phyloP scores from a whole-genome alignment of 2,329 filamentous ascomycete species.

The Penicillium occitanis region DNA sequence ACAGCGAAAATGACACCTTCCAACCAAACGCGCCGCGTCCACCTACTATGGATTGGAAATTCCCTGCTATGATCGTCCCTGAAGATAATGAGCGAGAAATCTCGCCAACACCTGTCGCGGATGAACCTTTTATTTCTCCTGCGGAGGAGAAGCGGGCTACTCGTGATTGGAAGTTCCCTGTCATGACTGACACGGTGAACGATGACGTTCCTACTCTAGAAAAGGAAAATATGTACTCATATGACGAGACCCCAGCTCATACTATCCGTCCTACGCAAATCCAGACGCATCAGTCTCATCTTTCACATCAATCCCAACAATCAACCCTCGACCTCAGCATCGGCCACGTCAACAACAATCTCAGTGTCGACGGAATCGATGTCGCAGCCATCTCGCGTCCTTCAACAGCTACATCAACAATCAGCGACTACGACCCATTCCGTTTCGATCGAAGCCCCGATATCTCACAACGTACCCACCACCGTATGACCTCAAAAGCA shows the following conservation, averaged over 20 bases:
- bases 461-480: slow-evolving; percentile 25
- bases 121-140: slow-evolving; percentile 9
- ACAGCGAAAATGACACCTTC: slow-evolving; percentile 23
- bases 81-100: slow-evolving; percentile 27
- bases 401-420: slow-evolving; percentile 39
- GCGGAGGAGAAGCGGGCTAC: slow-evolving; percentile 39
- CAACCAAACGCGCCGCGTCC: slow-evolving; percentile 41
- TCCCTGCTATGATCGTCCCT: slow-evolving; percentile 36
- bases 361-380: slow-evolving; percentile 16
- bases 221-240: background rate
- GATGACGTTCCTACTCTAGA: slow-evolving; percentile 13
- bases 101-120: background rate
- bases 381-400: slow-evolving; percentile 33
- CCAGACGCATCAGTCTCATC: slow-evolving; percentile 8
- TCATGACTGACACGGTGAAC: slow-evolving; percentile 33
- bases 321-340: slow-evolving; percentile 23
- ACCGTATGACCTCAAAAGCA: slow-evolving; percentile 48
- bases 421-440: slow-evolving; percentile 46
- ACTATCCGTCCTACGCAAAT: slow-evolving; percentile 34
- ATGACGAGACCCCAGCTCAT: slow-evolving; percentile 29
- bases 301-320: slow-evolving; percentile 19
- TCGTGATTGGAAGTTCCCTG: slow-evolving; percentile 58
- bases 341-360: slow-evolving; percentile 29
- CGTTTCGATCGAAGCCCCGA: slow-evolving; percentile 37
- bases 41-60: slow-evolving; percentile 51